Percentiles rank a stretch among this genome's conserved stretches.
These are phyloP conservation scores for Exophiala lecanii-corni DNA, from an alignment of 2,329 filamentous ascomycete genomes.

Conservation along the genomic window DNA sequence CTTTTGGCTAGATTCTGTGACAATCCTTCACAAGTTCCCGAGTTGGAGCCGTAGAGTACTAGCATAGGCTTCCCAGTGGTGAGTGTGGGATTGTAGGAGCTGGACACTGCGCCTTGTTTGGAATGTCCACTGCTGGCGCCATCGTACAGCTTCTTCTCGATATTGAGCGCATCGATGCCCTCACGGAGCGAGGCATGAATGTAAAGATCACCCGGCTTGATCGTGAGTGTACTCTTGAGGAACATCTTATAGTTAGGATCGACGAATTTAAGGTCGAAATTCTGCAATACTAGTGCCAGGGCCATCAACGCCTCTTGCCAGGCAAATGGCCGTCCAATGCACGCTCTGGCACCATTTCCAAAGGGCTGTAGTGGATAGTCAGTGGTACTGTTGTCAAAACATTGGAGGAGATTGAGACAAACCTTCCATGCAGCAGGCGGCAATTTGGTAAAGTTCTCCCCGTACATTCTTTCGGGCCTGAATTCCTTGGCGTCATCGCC, in stretches of 20 bases:
- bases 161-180: conserved; percentile 40
- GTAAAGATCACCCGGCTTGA: conserved; percentile 52
- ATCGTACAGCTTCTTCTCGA: conserved; percentile 36
- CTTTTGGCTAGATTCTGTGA: conserved; percentile 59
- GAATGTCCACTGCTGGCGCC: conserved; percentile 10
- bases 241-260: conserved; percentile 48
- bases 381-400: conserved; percentile 26
- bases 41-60: conserved; percentile 71
- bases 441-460: conserved; percentile 62
- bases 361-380: conserved; percentile 50
- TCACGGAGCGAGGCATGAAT: conserved; percentile 57
- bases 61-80: conserved; percentile 46
- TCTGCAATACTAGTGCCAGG: conserved; percentile 62
- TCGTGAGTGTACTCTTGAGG: conserved; percentile 37
- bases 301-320: conserved; percentile 67
- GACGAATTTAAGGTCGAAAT: conserved; percentile 62
- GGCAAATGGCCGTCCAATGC: conserved; percentile 69
- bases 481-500: conserved; percentile 63
- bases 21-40: conserved; percentile 68
- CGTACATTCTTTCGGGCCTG: conserved; percentile 66
- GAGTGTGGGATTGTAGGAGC: conserved; percentile 6
- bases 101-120: conserved; percentile 1
- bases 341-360: conserved; percentile 65
- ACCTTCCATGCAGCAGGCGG: conserved; percentile 60
- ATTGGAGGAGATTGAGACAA: neutral